Conservation (phyloP, 768 basidiomycete genomes). For the Auricularia cornea region DNA sequence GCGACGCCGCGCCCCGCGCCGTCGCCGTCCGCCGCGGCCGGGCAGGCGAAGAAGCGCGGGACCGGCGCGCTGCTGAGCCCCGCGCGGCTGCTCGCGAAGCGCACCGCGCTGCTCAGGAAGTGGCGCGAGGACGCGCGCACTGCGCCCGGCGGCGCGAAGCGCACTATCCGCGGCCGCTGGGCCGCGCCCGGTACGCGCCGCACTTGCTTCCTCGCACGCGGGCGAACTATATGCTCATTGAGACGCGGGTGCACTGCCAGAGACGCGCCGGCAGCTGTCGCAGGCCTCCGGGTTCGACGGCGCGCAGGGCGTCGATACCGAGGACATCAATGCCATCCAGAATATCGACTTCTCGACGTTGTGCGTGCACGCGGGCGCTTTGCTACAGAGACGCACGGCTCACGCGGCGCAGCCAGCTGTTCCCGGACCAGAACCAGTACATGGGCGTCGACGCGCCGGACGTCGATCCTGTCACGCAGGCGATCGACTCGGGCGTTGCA, state of each 20-base stretch:
- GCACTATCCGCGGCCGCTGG: slow-evolving; percentile 53
- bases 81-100: slow-evolving; percentile 38
- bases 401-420: slow-evolving; percentile 42
- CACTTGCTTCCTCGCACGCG: no score
- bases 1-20: slow-evolving; percentile 28
- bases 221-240: no score
- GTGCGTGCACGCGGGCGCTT: slow-evolving; percentile 10
- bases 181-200: slow-evolving; percentile 40
- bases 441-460: slow-evolving; percentile 36
- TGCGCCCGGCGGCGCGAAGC: slow-evolving; percentile 29
- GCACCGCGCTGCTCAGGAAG: slow-evolving; percentile 27
- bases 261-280: slow-evolving; percentile 33
- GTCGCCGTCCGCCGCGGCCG: slow-evolving; percentile 33
- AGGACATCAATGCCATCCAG: slow-evolving; percentile 52
- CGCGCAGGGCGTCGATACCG: slow-evolving; percentile 55
- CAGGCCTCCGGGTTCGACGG: slow-evolving; percentile 52
- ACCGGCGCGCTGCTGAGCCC: slow-evolving; percentile 35
- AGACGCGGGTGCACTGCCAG: slow-evolving; percentile 33
- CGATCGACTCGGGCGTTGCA: slow-evolving; percentile 38
- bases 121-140: slow-evolving; percentile 21
- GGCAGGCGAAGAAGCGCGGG: slow-evolving; percentile 27
- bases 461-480: slow-evolving; percentile 44
- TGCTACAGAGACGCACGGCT: no score
- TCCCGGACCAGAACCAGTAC: slow-evolving; percentile 61
- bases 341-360: slow-evolving; percentile 50